A percentile compares a stretch with the other conserved stretches of the same genome.
These are phyloP conservation scores for Hyphopichia fennica DNA, from an alignment of 1,139 yeast species.

Conservation along the genomic window DNA sequence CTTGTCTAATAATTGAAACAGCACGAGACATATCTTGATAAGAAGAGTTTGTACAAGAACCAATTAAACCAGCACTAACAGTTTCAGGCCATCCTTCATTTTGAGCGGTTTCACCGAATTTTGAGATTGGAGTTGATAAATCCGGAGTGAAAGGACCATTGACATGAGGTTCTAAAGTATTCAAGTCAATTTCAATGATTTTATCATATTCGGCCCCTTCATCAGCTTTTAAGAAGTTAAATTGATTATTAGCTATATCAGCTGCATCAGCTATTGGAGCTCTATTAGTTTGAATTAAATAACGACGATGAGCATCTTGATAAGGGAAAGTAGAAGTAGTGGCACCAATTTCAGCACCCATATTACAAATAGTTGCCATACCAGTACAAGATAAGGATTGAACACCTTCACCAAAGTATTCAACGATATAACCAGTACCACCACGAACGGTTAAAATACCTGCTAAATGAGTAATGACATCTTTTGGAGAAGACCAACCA, in stretches of 20 bases:
- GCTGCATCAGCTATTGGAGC: constrained; percentile 81
- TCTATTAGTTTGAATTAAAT: constrained; percentile 79
- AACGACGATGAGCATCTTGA: constrained; percentile 82
- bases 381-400: constrained; percentile 87
- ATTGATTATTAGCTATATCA: constrained; percentile 58
- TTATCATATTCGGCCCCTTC: constrained; percentile 81
- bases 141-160: constrained; percentile 97
- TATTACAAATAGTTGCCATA: constrained; percentile 98
- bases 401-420: constrained; percentile 95
- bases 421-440: constrained; percentile 95
- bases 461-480: constrained; percentile 86
- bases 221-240: constrained; percentile 73
- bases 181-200: constrained; percentile 74
- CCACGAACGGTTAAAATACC: constrained; percentile 93
- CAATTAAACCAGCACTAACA: constrained; percentile 89
- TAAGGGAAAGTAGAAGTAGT: constrained; percentile 97
- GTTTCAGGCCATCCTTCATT: constrained; percentile 77
- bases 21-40: constrained; percentile 98
- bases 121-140: constrained; percentile 80
- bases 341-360: constrained; percentile 99
- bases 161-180: constrained; percentile 79
- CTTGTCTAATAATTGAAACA: constrained; percentile 82
- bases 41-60: constrained; percentile 96
- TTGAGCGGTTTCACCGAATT: constrained; percentile 62
- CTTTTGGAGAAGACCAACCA: constrained; percentile 97